Evolutionary conservation across 1,139 yeast genomes (phyloP).

Genomic region (Debaryomyces singareniensis): DNA sequence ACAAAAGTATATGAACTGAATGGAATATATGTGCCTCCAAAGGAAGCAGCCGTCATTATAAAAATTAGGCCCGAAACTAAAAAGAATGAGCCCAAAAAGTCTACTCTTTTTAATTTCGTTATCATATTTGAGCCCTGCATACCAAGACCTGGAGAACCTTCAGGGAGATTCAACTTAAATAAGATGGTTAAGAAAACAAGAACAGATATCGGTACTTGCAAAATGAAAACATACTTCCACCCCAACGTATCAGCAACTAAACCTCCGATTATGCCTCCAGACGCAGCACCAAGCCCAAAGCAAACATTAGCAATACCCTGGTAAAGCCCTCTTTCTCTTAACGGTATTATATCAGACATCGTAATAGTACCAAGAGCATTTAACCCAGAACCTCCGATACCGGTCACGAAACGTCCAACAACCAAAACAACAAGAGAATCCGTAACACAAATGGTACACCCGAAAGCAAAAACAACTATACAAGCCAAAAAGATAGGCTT

Average conservation of each 20-base stretch:
- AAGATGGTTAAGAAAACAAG: slow-evolving; percentile 37
- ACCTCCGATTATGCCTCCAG: slow-evolving; percentile 62
- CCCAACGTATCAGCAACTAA: slow-evolving; percentile 64
- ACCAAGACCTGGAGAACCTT: slow-evolving; percentile 45
- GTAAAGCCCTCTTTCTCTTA: slow-evolving; percentile 46
- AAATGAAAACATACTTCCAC: slow-evolving; percentile 61
- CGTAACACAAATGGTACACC: slow-evolving; percentile 37
- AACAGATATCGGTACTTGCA: slow-evolving; percentile 59
- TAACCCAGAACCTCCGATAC: slow-evolving; percentile 55
- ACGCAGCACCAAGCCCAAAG: slow-evolving; percentile 46
- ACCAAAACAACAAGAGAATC: slow-evolving; percentile 43
- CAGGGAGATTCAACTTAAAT: slow-evolving; percentile 36
- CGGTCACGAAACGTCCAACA: slow-evolving; percentile 50
- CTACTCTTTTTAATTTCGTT: slow-evolving; percentile 52
- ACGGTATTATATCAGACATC: slow-evolving; percentile 46
- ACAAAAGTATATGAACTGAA: slow-evolving; percentile 29
- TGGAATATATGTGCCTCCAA: slow-evolving; percentile 57
- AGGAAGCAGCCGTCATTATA: slow-evolving; percentile 58
- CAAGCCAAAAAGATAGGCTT: slow-evolving; percentile 36
- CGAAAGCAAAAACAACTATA: slow-evolving; percentile 29
- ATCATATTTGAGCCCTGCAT: slow-evolving; percentile 28
- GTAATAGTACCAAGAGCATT: slow-evolving; percentile 46
- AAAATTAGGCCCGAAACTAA: slow-evolving; percentile 50
- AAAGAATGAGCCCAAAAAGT: slow-evolving; percentile 62
- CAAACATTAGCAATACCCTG: slow-evolving; percentile 49